Evolutionary conservation across 768 basidiomycete genomes (phyloP), one percentile per base, ranked within the genome.

Genomic region (Phaeotremella fagi): DNA sequence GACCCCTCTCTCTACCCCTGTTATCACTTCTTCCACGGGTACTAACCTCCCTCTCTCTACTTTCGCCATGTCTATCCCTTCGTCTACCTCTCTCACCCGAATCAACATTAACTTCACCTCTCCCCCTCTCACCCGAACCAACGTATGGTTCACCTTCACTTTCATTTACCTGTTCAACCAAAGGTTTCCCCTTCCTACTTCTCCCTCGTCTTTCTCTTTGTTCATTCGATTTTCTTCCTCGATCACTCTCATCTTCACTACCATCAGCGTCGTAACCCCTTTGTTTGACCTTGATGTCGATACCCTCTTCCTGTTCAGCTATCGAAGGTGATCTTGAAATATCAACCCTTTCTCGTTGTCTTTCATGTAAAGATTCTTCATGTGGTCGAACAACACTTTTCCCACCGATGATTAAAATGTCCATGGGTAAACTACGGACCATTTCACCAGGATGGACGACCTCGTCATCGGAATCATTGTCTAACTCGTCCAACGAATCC

Each of bases 401-500:
- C 16, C 27, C 18, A 6, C 46, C 31, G 27, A 48, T 48, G 31
- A 29, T 16, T 18, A 65, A 54, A 28, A 70, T 70, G 44, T 70
- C 58, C 66, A 70, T 65, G 1, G 68, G 68, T 4, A 70, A 48
- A 48, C 60, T 62, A 27, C 63, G 38, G 20, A 70, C 68, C 49
- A 70, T 46, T 24, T 64, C 50, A 25, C 57, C 55, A 23, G 60
- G 54, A 3, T 50, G 61, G 12, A 38, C 43, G n/a, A 54, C 53
- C 14, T 46, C 47, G 0, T 36, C 41, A 18, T 59, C 60, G 7
- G 31, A 33, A 7, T 7, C 31, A 33, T 16, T 16, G 31, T 41
- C 7, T 11, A 6, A 6, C 38, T 41, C 38, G 38, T 14, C 38
- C 11, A 41, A 22, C 18, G 38, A 9, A 22, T 41, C 38, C 20